These are phyloP conservation scores for Coffea eugenioides DNA, from an alignment of 257 asterid genomes.

Conservation along the genomic window DNA sequence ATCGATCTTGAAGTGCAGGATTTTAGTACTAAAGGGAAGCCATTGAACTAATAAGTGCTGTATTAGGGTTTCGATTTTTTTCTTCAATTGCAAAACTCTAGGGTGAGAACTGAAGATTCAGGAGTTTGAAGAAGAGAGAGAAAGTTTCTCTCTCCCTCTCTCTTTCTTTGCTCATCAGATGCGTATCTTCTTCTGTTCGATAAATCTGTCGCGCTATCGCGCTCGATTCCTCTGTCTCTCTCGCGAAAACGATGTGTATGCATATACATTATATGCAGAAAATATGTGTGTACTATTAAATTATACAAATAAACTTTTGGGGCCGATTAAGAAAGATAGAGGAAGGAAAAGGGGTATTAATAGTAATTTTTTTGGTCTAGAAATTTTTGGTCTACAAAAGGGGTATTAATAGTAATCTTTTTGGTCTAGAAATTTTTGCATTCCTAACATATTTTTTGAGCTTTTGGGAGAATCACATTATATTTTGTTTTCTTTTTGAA, in stretches of 20 bases:
- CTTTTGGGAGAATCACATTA: too few relatives aligned
- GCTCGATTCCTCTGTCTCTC: neutral
- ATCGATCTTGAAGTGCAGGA: neutral
- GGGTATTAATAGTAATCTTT: too few relatives aligned
- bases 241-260: too few relatives aligned
- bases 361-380: too few relatives aligned
- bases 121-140: neutral
- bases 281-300: neutral
- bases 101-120: neutral
- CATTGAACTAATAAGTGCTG: neutral
- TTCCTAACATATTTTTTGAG: too few relatives aligned
- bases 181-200: neutral
- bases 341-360: too few relatives aligned
- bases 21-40: neutral
- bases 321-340: too few relatives aligned
- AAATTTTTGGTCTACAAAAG: too few relatives aligned
- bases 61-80: constrained; percentile 21
- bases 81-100: constrained; percentile 1
- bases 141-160: neutral
- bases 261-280: neutral
- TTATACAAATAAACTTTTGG: too few relatives aligned
- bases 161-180: constrained; percentile 5
- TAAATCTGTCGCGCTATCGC: neutral
- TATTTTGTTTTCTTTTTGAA: too few relatives aligned
- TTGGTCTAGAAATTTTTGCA: too few relatives aligned